Evolutionary conservation across 495 filamentous ascomycete species (phyloP), one percentile per base, ranked within the genome.

Genomic region (Aspergillus hancockii): DNA sequence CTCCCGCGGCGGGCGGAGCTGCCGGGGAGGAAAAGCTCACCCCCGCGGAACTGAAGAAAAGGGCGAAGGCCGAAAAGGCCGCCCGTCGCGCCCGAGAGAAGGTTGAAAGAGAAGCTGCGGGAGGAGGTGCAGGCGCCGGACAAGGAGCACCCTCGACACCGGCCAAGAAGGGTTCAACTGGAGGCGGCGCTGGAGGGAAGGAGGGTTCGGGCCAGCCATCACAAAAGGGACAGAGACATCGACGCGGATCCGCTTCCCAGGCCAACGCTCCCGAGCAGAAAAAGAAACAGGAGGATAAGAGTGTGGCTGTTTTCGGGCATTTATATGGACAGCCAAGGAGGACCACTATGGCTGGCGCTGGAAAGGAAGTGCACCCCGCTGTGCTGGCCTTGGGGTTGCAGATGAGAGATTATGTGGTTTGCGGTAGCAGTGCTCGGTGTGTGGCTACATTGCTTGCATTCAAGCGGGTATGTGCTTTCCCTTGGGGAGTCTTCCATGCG

Each of bases 321-420:
- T 73, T 97, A 14, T 88, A 94, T 64, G 90, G 90, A 58, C 83
- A 90, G 38, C 85, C 81, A 23, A 73, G 88, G 62, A 80, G 87
- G 57, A 89, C 88, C 54, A 86, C 85, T 8, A 77, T 92, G 30
- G 86, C 86, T 2, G 89, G 89, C 22, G 90, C 89, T 13, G 82
- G 85, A 31, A 94, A 93, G 68, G 93, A 97, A 65, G 88, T 98
- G 19, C 92, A 98, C 67, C 92, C 92, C 3, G 86, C 91, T 0
- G 87, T 98, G 9, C 74, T 96, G 57, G 85, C 90, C 0, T 75
- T 97, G 22, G 94, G 93, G 2, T 81, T 97, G 64, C 91, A 98
- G 73, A 91, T 97, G 81, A 88, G 89, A 63, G 89, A 87, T 54
- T 97, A 96, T 74, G 82, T 86, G 7, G 84, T 98, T 50, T 93